phyloP scores from a whole-genome alignment of 352 stramenopile species.

The Lagenidium giganteum region DNA sequence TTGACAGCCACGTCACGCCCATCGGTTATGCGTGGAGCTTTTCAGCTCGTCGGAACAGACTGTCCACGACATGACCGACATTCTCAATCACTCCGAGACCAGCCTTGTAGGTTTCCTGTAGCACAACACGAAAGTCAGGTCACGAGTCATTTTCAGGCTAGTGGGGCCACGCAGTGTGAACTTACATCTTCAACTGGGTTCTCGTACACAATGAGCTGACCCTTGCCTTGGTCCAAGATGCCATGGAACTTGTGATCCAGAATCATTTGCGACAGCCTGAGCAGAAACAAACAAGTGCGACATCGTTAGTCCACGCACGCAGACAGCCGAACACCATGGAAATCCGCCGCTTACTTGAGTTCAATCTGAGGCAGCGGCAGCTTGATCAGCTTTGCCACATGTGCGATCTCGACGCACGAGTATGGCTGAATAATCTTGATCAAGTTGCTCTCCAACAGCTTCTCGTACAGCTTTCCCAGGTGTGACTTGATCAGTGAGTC shows the following conservation, averaged over 20 bases:
- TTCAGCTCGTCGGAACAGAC: conserved; percentile 87
- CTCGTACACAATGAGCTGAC: conserved; percentile 99
- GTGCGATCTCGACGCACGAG: conserved; percentile 95
- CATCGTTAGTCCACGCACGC: conserved; percentile 59
- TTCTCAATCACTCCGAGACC: conserved; percentile 96
- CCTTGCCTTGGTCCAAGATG: conserved; percentile 99
- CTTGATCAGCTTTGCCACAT: conserved; percentile 97
- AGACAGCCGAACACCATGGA: neutral
- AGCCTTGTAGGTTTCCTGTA: conserved; percentile 89
- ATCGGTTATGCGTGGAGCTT: conserved; percentile 85
- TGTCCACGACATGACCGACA: conserved; percentile 95
- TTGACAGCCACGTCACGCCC: too few relatives aligned
- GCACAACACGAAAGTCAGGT: conserved; percentile 2
- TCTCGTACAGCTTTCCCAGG: conserved; percentile 95
- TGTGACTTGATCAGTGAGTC: conserved; percentile 92
- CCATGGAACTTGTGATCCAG: conserved; percentile 98
- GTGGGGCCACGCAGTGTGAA: conserved; percentile 12
- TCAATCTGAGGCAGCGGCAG: conserved; percentile 86
- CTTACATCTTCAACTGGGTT: conserved; percentile 89
- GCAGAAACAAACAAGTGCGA: neutral
- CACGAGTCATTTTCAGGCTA: neutral
- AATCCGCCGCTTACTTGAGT: conserved; percentile 53
- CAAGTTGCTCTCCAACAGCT: conserved; percentile 98
- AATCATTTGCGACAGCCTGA: conserved; percentile 99
- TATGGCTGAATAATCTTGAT: conserved; percentile 99